Evolutionary conservation across 2,329 filamentous ascomycete genomes (phyloP).

Genomic region (Trichoderma afroharzianum): DNA sequence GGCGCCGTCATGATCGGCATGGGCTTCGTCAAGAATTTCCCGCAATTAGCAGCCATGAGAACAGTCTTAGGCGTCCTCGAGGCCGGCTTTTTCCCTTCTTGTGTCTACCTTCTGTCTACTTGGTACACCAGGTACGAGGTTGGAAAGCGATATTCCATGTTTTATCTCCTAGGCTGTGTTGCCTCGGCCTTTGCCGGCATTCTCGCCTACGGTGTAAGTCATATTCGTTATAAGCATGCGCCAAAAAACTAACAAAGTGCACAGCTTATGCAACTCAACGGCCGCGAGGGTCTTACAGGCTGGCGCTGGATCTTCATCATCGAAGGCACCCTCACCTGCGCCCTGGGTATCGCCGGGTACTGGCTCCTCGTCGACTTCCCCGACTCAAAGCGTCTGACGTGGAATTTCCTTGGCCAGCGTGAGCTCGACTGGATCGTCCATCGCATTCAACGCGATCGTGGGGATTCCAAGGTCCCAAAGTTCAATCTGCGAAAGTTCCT

Average conservation of each 20-base stretch:
- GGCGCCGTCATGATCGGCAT: slow-evolving; percentile 61
- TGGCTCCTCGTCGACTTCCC: slow-evolving; percentile 63
- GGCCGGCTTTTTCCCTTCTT: slow-evolving; percentile 68
- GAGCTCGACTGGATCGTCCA: slow-evolving; percentile 53
- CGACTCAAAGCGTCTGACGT: slow-evolving; percentile 49
- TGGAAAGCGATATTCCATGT: slow-evolving; percentile 64
- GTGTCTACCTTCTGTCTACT: slow-evolving; percentile 68
- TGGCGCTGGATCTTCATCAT: slow-evolving; percentile 68
- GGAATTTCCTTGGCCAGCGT: slow-evolving; percentile 49
- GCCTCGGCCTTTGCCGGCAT: slow-evolving; percentile 66
- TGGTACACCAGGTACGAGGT: slow-evolving; percentile 71
- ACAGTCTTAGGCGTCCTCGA: slow-evolving; percentile 62
- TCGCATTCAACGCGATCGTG: slow-evolving; percentile 55
- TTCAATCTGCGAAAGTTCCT: slow-evolving; percentile 50
- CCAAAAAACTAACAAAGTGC: neutral
- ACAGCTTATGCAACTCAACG: slow-evolving; percentile 59
- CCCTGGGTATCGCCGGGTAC: slow-evolving; percentile 48
- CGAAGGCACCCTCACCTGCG: slow-evolving; percentile 51
- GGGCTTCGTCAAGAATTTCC: slow-evolving; percentile 56
- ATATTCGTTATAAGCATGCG: no score
- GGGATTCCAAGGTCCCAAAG: slow-evolving; percentile 51
- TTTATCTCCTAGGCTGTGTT: slow-evolving; percentile 66
- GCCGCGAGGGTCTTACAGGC: slow-evolving; percentile 50
- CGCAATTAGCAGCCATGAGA: slow-evolving; percentile 51
- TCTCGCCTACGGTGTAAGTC: slow-evolving; percentile 62